Conservation (phyloP, 139 green algal species). For the Ettlia oleoabundans region DNA sequence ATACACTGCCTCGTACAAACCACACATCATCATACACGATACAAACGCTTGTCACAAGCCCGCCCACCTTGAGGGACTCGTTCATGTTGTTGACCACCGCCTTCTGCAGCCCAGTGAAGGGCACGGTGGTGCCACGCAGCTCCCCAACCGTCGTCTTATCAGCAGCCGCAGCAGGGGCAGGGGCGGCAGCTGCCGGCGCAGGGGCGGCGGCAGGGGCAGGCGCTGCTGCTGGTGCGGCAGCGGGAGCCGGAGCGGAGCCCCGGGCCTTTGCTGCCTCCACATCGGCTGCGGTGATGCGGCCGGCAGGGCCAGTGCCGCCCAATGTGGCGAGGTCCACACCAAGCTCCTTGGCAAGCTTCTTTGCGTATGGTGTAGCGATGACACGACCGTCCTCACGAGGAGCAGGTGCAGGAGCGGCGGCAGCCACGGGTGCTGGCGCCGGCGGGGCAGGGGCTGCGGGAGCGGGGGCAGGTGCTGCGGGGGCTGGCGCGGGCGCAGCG, state of each 20-base stretch:
- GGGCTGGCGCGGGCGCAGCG: conserved; percentile 28
- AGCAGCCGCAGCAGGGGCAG: conserved; percentile 40
- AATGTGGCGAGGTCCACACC: conserved; percentile 89
- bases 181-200: conserved; percentile 48
- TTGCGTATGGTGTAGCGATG: conserved; percentile 97
- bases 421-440: conserved; percentile 46
- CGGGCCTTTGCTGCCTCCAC: conserved; percentile 73
- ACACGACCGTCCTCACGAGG: conserved; percentile 82
- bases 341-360: conserved; percentile 97
- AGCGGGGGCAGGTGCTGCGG: conserved; percentile 54
- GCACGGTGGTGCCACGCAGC: conserved; percentile 87
- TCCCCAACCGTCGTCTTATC: conserved; percentile 75
- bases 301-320: conserved; percentile 84
- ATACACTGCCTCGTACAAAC: too few species aligned
- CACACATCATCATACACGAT: neutral
- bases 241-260: conserved; percentile 45
- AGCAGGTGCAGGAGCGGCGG: conserved; percentile 28
- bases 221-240: conserved; percentile 35
- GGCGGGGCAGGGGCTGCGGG: conserved; percentile 45
- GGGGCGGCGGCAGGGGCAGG: conserved; percentile 38
- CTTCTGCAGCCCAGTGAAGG: conserved; percentile 90
- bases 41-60: neutral
- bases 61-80: conserved; percentile 84
- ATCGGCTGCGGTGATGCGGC: conserved; percentile 94
- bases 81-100: conserved; percentile 97